Base-by-base conservation (phyloP, 2,329 filamentous ascomycete species). In the Leptographium flavum region DNA sequence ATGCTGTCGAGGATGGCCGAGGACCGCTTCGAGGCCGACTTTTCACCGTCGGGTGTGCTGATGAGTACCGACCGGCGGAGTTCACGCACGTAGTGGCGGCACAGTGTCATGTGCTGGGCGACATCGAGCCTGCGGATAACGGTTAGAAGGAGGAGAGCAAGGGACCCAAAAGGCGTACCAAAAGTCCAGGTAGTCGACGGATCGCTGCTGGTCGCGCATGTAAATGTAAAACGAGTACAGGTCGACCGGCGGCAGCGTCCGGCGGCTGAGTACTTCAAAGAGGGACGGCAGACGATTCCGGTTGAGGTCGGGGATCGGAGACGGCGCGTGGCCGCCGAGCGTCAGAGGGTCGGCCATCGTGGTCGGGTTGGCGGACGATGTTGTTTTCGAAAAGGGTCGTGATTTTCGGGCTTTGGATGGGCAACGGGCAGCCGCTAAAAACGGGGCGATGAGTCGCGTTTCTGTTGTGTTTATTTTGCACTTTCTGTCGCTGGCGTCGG, bases 141-240 rank as follows among this genome's bases (percentile, higher is more conserved):
- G 31, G 6, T 19, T 7, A 10, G 17, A 8, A 32, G 17, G 17
- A 2, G 35, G 39, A 30, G 38, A 39, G 23, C 22, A 23, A 28
- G 13, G n/a, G 11, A 27, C 35, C 14, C 3, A 23, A 39, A 14
- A 8, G 4, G 21, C 35, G 5, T 69, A 96, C 92, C 93, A 98
- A 64, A 98, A 98, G 61, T 98, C 92, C 36, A 98, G 70, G 57
- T 98, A 98, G 59, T 98, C 92, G 13, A 98, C 92, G 8, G 90
- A 95, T 61, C 88, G 80, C 64, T 98, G 92, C 65, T 95, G 88
- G 63, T 98, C 93, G 57, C 92, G 79, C 92, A 98, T 98, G 66
- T 94, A 98, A 56, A 98, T 98, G 66, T 98, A 98, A 69, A 98
- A 98, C 2, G 88, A 95, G 64, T 94, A 98, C 11, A 98, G 72